A percentile compares a stretch with the other conserved stretches of the same genome.
phyloP scores from a whole-genome alignment of 345 rosid genomes.

The Draba incana region DNA sequence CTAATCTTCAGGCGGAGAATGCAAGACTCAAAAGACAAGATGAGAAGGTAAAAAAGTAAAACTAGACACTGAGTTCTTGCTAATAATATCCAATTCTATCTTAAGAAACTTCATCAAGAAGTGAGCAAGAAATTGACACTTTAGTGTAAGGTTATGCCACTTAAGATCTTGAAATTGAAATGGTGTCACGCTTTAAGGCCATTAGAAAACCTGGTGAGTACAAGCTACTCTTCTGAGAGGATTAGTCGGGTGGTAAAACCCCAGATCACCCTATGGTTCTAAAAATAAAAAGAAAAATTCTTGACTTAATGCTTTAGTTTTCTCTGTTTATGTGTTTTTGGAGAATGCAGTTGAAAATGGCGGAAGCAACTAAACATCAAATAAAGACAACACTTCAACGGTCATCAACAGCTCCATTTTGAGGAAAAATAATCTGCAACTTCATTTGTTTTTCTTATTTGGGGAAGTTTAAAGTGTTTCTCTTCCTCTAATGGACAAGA shows the following conservation, averaged over 20 bases:
- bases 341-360: conserved; percentile 48
- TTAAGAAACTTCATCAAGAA: conserved; percentile 2
- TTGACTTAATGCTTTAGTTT: background rate
- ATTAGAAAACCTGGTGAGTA: too few relatives aligned
- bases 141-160: conserved; percentile 12
- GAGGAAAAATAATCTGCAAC: conserved; percentile 47
- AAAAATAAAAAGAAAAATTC: too few relatives aligned
- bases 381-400: conserved; percentile 53
- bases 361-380: conserved; percentile 49
- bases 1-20: conserved; percentile 57
- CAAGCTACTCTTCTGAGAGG: too few relatives aligned
- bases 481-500: background rate
- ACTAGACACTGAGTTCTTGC: background rate
- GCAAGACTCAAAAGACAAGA: conserved; percentile 60
- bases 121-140: background rate
- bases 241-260: too few relatives aligned
- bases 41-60: conserved; percentile 67
- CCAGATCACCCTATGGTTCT: too few relatives aligned
- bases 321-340: conserved; percentile 1
- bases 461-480: background rate
- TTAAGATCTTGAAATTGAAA: background rate
- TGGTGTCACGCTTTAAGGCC: too few relatives aligned
- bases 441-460: background rate
- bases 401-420: conserved; percentile 77
- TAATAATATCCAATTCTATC: background rate